Percentiles rank a stretch among this genome's conserved stretches.
These are phyloP conservation scores for Chalciporus pseudorubinellus DNA, from an alignment of 768 basidiomycete species.

Conservation along the genomic window DNA sequence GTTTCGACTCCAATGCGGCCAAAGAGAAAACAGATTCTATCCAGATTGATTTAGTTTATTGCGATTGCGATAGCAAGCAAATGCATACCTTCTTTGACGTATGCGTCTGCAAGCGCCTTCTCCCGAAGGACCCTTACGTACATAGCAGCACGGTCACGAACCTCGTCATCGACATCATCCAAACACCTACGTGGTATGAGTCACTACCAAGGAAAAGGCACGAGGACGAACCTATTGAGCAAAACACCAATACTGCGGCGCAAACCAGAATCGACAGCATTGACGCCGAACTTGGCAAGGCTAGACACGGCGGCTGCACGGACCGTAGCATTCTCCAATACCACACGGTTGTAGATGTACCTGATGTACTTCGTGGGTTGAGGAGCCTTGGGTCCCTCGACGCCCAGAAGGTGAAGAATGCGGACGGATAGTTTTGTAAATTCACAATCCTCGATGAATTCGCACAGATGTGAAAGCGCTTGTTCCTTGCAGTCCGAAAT, in stretches of 20 bases:
- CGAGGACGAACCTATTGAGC: slow-evolving; percentile 62
- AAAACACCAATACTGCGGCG: slow-evolving; percentile 87
- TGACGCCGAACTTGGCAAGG: slow-evolving; percentile 95
- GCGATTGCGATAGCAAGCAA: background rate
- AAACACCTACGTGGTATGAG: slow-evolving; percentile 61
- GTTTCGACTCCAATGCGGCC: slow-evolving; percentile 82
- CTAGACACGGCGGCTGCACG: slow-evolving; percentile 94
- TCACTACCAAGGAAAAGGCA: background rate
- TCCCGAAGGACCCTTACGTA: slow-evolving; percentile 85
- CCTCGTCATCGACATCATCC: slow-evolving; percentile 98
- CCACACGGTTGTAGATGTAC: slow-evolving; percentile 99
- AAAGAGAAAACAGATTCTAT: slow-evolving; percentile 93
- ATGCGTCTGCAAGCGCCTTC: slow-evolving; percentile 75
- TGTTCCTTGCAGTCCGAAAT: slow-evolving; percentile 96
- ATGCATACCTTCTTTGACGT: slow-evolving; percentile 84
- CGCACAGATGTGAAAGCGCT: slow-evolving; percentile 95
- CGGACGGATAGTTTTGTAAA: slow-evolving; percentile 98
- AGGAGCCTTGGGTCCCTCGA: slow-evolving; percentile 94
- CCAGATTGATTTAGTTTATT: background rate
- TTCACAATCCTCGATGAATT: slow-evolving; percentile 99
- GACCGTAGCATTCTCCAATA: slow-evolving; percentile 96
- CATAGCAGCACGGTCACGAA: slow-evolving; percentile 94
- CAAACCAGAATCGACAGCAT: slow-evolving; percentile 72
- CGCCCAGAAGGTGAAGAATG: slow-evolving; percentile 90
- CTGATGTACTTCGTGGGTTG: slow-evolving; percentile 98